Conservation (phyloP, 768 basidiomycete species). For the Plicaturopsis crispa region DNA sequence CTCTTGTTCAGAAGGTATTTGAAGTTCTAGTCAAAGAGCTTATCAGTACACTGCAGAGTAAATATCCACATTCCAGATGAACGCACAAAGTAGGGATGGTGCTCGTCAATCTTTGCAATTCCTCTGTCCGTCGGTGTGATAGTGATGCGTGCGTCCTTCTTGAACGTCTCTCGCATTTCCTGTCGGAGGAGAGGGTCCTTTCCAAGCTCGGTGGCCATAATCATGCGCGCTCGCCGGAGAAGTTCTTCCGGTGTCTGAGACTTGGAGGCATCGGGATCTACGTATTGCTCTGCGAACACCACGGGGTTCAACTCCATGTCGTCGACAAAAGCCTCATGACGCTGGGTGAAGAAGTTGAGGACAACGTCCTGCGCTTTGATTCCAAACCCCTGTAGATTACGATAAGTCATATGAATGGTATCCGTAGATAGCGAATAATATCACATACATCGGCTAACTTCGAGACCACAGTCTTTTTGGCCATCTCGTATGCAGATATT, state of each 20-base stretch:
- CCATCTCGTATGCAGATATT: slow-evolving; percentile 75
- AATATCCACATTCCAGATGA: not conserved
- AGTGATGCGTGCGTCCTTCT: slow-evolving; percentile 64
- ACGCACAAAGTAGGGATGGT: slow-evolving; percentile 65
- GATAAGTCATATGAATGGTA: not conserved
- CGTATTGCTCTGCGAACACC: slow-evolving; percentile 82
- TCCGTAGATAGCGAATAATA: not conserved
- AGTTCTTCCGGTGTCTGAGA: slow-evolving; percentile 58
- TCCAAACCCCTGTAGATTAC: slow-evolving; percentile 62
- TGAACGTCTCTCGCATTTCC: slow-evolving; percentile 70
- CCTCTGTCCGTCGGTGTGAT: slow-evolving; percentile 88
- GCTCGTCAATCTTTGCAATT: slow-evolving; percentile 64
- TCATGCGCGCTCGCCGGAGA: slow-evolving; percentile 68
- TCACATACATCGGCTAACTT: slow-evolving; percentile 76
- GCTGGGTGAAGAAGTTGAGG: slow-evolving; percentile 64
- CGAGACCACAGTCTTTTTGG: slow-evolving; percentile 71
- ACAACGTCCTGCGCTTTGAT: slow-evolving; percentile 78
- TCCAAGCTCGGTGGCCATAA: slow-evolving; percentile 84
- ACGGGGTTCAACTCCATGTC: slow-evolving; percentile 78
- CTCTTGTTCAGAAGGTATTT: slow-evolving; percentile 87
- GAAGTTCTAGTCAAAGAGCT: slow-evolving; percentile 58
- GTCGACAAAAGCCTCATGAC: slow-evolving; percentile 61
- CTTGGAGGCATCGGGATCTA: slow-evolving; percentile 56
- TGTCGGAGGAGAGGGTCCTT: slow-evolving; percentile 87
- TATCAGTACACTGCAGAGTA: slow-evolving; percentile 2